Conservation (phyloP, 1,284 basidiomycete species). For the Lentinula novae-zelandiae region DNA sequence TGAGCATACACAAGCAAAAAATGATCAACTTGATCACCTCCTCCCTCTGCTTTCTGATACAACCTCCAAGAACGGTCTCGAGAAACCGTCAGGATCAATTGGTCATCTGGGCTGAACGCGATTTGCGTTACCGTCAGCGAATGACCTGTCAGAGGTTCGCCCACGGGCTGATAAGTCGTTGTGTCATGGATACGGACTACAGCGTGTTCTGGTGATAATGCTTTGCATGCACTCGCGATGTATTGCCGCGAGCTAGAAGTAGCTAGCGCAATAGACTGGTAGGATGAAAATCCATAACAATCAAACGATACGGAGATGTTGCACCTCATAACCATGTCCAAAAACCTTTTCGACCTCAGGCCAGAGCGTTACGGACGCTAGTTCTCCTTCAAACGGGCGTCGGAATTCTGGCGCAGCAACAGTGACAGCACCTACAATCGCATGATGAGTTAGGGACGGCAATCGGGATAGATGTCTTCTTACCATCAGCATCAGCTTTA, state of each 20-base stretch:
- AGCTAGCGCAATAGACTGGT: slow-evolving; percentile 73
- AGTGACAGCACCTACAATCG: neutral
- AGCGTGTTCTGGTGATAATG: slow-evolving; percentile 86
- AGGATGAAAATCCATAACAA: slow-evolving; percentile 10
- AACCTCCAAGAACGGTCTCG: slow-evolving; percentile 92
- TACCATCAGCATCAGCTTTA: slow-evolving; percentile 54
- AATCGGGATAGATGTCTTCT: neutral
- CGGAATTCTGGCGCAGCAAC: slow-evolving; percentile 26
- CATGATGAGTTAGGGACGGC: neutral
- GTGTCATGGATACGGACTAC: slow-evolving; percentile 84
- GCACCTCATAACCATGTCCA: slow-evolving; percentile 95
- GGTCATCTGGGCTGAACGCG: slow-evolving; percentile 84
- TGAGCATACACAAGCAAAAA: neutral
- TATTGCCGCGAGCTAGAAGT: slow-evolving; percentile 66
- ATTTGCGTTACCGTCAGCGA: slow-evolving; percentile 87
- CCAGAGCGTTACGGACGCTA: slow-evolving; percentile 89
- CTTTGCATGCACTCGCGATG: slow-evolving; percentile 91
- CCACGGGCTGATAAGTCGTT: slow-evolving; percentile 64
- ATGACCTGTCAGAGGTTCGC: slow-evolving; percentile 79
- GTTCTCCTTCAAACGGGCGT: slow-evolving; percentile 78
- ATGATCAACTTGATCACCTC: slow-evolving; percentile 33
- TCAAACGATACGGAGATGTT: slow-evolving; percentile 13
- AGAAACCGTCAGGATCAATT: slow-evolving; percentile 78
- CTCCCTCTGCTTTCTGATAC: slow-evolving; percentile 48
- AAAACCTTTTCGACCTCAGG: slow-evolving; percentile 97